Evolutionary conservation across 2,329 filamentous ascomycete genomes (phyloP).

Genomic region (Venturiaceae sp.): DNA sequence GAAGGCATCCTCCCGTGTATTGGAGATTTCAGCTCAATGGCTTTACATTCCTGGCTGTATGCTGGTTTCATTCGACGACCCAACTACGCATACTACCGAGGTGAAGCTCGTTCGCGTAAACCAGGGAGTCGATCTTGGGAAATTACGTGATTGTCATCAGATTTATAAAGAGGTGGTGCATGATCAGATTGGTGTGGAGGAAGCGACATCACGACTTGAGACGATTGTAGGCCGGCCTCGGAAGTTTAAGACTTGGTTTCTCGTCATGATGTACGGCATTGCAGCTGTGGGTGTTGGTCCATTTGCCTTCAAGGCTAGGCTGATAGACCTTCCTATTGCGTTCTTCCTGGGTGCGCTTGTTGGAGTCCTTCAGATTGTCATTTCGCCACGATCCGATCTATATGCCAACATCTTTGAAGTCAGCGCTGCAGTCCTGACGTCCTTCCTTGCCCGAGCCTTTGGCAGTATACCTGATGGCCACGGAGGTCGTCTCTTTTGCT

Average conservation of each 20-base stretch:
- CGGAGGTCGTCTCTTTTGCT: constrained; percentile 37
- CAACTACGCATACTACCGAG: constrained; percentile 64
- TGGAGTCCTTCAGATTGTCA: constrained; percentile 62
- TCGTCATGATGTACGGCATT: constrained; percentile 61
- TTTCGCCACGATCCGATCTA: constrained; percentile 64
- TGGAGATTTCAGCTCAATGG: constrained; percentile 84
- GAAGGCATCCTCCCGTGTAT: constrained; percentile 77
- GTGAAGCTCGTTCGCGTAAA: constrained; percentile 62
- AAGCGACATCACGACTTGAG: constrained; percentile 54
- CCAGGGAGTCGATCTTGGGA: constrained; percentile 65
- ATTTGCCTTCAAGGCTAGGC: constrained; percentile 68
- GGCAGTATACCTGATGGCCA: constrained; percentile 31
- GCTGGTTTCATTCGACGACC: constrained; percentile 84
- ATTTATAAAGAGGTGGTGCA: constrained; percentile 79
- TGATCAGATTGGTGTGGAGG: constrained; percentile 62
- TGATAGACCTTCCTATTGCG: constrained; percentile 67
- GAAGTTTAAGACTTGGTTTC: constrained; percentile 39
- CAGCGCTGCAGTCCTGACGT: constrained; percentile 37
- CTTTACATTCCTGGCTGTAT: constrained; percentile 87
- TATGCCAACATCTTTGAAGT: constrained; percentile 47
- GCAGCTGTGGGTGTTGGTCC: constrained; percentile 69
- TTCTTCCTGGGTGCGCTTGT: constrained; percentile 68
- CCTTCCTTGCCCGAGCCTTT: constrained; percentile 38
- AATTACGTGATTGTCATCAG: constrained; percentile 63
- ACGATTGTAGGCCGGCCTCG: constrained; percentile 50